These are phyloP conservation scores for Platismatia glauca DNA, from an alignment of 495 filamentous ascomycete species.

Conservation along the genomic window DNA sequence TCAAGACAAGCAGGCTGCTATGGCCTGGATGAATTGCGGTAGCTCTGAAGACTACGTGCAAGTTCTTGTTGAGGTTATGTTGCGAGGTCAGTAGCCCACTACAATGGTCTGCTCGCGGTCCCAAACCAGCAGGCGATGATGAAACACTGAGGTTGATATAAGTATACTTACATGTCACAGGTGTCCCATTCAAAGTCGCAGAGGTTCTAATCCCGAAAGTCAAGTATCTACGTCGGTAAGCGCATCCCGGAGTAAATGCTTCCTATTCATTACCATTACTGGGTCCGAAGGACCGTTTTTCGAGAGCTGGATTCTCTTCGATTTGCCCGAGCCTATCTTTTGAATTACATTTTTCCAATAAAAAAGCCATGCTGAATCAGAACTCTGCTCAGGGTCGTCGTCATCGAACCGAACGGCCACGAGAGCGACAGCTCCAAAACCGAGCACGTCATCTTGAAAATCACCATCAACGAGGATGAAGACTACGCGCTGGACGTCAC, in stretches of 20 bases:
- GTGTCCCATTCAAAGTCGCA: background rate
- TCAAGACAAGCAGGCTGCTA: constrained; percentile 4
- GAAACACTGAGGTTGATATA: background rate
- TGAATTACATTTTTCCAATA: background rate
- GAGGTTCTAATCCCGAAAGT: background rate
- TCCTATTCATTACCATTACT: background rate
- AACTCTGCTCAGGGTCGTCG: background rate
- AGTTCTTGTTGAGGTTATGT: background rate
- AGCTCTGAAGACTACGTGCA: background rate
- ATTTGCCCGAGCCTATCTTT: background rate
- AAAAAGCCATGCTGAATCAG: background rate
- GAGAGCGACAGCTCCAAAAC: background rate
- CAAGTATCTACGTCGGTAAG: background rate
- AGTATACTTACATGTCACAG: background rate
- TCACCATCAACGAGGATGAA: constrained; percentile 16
- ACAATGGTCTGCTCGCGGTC: background rate
- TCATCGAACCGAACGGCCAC: background rate
- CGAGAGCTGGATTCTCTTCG: background rate
- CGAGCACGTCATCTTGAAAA: constrained; percentile 12
- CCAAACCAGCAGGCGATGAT: background rate
- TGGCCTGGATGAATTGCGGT: background rate
- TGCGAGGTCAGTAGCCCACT: constrained; percentile 8
- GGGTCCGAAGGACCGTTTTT: background rate
- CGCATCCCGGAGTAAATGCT: background rate
- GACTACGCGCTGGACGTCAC: constrained; percentile 18